A percentile compares a stretch with the other conserved stretches of the same genome.
These are phyloP conservation scores for Penicillium paradoxum DNA, from an alignment of 495 filamentous ascomycete genomes.

Conservation along the genomic window DNA sequence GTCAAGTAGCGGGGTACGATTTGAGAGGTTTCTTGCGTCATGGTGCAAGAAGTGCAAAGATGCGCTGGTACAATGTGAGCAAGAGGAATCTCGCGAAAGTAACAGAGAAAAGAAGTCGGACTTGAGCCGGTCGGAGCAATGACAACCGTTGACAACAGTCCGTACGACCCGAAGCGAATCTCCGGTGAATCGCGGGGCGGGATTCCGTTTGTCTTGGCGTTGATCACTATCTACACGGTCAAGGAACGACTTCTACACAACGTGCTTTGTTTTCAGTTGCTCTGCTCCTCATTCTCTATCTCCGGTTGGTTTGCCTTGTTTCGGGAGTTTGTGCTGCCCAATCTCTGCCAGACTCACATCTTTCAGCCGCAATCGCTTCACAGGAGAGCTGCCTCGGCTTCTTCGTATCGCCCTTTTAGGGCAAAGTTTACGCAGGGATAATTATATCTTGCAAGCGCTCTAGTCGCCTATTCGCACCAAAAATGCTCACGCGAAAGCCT, in stretches of 20 bases:
- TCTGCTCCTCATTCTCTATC: constrained; percentile 6
- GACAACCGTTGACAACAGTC: background rate
- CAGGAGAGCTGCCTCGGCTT: too few species aligned
- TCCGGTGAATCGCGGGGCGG: constrained; percentile 8
- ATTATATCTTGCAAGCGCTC: too few species aligned
- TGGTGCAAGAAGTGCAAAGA: background rate
- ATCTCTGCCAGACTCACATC: too few species aligned
- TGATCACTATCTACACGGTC: background rate
- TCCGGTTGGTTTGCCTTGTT: too few species aligned
- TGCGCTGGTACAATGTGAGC: background rate
- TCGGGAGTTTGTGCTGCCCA: too few species aligned
- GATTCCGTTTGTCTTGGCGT: background rate
- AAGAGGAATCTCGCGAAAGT: background rate
- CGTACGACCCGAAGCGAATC: constrained; percentile 3
- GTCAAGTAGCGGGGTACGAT: constrained; percentile 66
- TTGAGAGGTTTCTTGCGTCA: constrained; percentile 24
- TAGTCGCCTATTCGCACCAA: too few species aligned
- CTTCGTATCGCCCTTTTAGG: too few species aligned
- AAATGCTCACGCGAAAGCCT: too few species aligned
- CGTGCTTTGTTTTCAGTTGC: background rate
- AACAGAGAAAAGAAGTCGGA: background rate
- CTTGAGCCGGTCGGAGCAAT: background rate
- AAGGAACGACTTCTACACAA: background rate
- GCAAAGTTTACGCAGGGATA: too few species aligned
- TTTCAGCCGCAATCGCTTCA: too few species aligned